Percentiles rank a stretch among this genome's conserved stretches.
Evolutionary conservation across 805 yeast genomes (phyloP).

Genomic region (Sugiyamaella americana): DNA sequence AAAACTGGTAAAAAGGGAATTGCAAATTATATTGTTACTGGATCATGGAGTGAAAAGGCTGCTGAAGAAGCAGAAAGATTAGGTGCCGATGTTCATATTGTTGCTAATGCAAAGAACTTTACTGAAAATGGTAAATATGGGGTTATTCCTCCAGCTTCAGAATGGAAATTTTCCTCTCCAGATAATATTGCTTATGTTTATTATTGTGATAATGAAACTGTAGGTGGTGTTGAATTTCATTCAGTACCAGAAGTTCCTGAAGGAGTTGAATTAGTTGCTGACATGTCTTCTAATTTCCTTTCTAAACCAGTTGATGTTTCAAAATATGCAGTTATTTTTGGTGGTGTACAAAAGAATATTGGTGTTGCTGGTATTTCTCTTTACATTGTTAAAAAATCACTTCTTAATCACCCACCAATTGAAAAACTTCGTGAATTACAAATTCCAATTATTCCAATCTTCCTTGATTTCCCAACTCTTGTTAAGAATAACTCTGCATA

Average conservation of each 20-base stretch:
- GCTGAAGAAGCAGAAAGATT: conserved; percentile 80
- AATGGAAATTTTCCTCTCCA: conserved; percentile 55
- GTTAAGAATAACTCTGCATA: conserved; percentile 88
- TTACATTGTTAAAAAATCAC: conserved; percentile 78
- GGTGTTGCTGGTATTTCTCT: conserved; percentile 95
- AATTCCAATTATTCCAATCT: conserved; percentile 82
- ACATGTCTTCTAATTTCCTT: conserved; percentile 88
- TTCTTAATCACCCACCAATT: conserved; percentile 56
- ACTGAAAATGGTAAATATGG: conserved; percentile 46
- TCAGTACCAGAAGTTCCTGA: conserved; percentile 49
- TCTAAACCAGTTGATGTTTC: conserved; percentile 75
- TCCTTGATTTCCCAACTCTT: conserved; percentile 79
- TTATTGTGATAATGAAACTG: conserved; percentile 96
- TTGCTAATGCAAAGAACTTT: conserved; percentile 56
- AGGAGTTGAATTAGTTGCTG: conserved; percentile 80
- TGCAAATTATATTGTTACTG: conserved; percentile 85
- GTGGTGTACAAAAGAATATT: conserved; percentile 98
- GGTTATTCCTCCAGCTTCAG: conserved; percentile 55
- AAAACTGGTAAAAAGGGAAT: conserved; percentile 69
- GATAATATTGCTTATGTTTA: conserved; percentile 73
- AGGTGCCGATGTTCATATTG: conserved; percentile 65
- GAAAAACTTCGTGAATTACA: conserved; percentile 54
- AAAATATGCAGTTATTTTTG: conserved; percentile 84
- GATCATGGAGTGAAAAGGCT: conserved; percentile 90
- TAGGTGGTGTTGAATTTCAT: conserved; percentile 85